These are phyloP conservation scores for Verticillium albo-atrum DNA, from an alignment of 2,329 filamentous ascomycete genomes.

Conservation along the genomic window DNA sequence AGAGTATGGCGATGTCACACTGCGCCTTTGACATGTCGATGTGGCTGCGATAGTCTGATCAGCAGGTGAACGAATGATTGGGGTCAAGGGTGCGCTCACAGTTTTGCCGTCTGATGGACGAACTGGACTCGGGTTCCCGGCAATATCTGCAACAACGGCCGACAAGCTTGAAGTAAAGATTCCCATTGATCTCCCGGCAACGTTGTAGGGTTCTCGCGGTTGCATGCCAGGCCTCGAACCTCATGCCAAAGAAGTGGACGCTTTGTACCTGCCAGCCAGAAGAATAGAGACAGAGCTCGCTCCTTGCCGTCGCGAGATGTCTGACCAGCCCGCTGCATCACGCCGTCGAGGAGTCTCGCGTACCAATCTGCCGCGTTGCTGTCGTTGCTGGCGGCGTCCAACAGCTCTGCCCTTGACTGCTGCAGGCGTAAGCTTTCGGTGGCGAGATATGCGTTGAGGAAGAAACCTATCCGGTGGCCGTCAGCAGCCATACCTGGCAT, in stretches of 20 bases:
- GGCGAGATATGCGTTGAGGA: slow-evolving; percentile 24
- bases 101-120: slow-evolving; percentile 30
- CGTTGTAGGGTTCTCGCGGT: background rate
- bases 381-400: background rate
- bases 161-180: background rate
- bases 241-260: slow-evolving; percentile 35
- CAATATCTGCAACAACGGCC: slow-evolving; percentile 26
- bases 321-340: background rate
- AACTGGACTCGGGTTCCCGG: slow-evolving; percentile 26
- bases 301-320: background rate
- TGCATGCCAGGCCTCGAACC: slow-evolving; percentile 14
- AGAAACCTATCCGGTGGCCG: slow-evolving; percentile 18
- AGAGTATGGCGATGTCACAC: slow-evolving; percentile 24
- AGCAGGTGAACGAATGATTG: slow-evolving; percentile 4
- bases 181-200: background rate
- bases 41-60: slow-evolving; percentile 17
- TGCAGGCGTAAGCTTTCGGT: slow-evolving; percentile 21
- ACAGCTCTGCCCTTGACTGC: slow-evolving; percentile 11
- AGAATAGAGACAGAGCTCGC: slow-evolving; percentile 20
- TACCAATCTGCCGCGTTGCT: background rate
- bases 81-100: background rate
- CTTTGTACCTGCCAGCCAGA: slow-evolving; percentile 34
- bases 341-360: background rate
- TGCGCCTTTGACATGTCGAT: slow-evolving; percentile 19
- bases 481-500: background rate